Conservation (phyloP, 192 early-diverging fungal genomes). For the Entomortierella chlamydospora region DNA sequence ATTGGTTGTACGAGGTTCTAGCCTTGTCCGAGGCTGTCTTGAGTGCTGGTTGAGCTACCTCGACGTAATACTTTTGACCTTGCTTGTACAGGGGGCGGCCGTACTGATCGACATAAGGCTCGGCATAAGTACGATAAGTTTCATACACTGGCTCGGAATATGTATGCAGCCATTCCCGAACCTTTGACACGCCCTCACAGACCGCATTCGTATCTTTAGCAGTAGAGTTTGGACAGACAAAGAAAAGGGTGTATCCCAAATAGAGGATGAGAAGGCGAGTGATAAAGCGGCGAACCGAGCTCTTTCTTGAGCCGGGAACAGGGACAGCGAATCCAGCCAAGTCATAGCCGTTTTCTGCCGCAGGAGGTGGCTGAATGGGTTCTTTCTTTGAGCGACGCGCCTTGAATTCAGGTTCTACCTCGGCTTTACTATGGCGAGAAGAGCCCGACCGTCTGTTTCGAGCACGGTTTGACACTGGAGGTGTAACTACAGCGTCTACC, state of each 20-base stretch:
- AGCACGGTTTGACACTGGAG: too few species aligned
- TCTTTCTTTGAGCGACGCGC: not conserved
- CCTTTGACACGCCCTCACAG: slow-evolving; percentile 4
- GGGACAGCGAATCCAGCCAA: slow-evolving; percentile 1
- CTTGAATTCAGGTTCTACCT: not conserved
- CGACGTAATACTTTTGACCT: slow-evolving; percentile 25
- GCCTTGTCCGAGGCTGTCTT: slow-evolving; percentile 26
- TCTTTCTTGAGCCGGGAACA: not conserved
- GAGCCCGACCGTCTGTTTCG: slow-evolving; percentile 15
- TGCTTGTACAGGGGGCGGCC: slow-evolving; percentile 31
- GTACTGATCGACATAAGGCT: slow-evolving; percentile 40
- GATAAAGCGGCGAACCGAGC: slow-evolving; percentile 13
- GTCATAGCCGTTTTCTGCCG: not conserved
- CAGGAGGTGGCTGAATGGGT: not conserved
- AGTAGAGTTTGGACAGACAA: slow-evolving; percentile 28
- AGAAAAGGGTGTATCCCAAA: slow-evolving; percentile 37
- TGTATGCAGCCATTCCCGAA: slow-evolving; percentile 33
- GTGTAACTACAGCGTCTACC: too few species aligned
- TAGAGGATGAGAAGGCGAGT: slow-evolving; percentile 21
- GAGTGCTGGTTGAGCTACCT: slow-evolving; percentile 23
- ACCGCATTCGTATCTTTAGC: slow-evolving; percentile 3
- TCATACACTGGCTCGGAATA: slow-evolving; percentile 24
- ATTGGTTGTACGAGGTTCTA: slow-evolving; percentile 23
- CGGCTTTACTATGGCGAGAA: slow-evolving; percentile 24
- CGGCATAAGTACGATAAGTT: slow-evolving; percentile 30